Evolutionary conservation across 129 eudicot genomes (phyloP).

Genomic region (Heracleum sosnowskyi): DNA sequence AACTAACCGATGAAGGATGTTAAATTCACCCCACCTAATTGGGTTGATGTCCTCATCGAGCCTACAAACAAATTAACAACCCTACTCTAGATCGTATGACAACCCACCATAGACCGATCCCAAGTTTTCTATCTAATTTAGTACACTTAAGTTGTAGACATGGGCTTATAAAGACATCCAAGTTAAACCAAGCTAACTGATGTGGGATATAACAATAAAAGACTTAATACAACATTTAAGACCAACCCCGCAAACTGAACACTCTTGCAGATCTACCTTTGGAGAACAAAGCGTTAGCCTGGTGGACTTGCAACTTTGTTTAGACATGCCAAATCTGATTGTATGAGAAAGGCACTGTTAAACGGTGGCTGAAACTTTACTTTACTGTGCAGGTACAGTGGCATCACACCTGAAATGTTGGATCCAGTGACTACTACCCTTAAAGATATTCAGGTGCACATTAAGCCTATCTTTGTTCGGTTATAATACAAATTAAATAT

Average conservation of each 20-base stretch:
- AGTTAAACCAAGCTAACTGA: neutral
- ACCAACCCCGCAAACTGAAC: neutral
- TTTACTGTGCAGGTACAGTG: slow-evolving; percentile 68
- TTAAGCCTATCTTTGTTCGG: neutral
- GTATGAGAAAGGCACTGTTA: neutral
- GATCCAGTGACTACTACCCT: slow-evolving; percentile 83
- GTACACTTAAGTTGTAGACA: neutral
- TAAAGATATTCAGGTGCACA: slow-evolving; percentile 71
- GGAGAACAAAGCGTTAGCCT: neutral
- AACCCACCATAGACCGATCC: neutral
- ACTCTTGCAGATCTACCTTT: neutral
- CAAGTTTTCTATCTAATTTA: neutral
- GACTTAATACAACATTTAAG: neutral
- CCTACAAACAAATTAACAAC: neutral
- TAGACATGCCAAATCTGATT: neutral
- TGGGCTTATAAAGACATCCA: neutral
- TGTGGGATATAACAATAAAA: neutral
- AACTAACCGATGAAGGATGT: neutral
- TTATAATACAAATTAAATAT: neutral
- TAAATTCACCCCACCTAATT: too few relatives aligned
- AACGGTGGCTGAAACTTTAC: neutral
- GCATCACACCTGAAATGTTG: slow-evolving; percentile 86
- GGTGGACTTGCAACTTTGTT: neutral
- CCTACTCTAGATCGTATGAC: neutral
- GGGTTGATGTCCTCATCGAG: too few relatives aligned